Base-by-base conservation (phyloP, 345 rosid species). In the Iberis pinnata region DNA sequence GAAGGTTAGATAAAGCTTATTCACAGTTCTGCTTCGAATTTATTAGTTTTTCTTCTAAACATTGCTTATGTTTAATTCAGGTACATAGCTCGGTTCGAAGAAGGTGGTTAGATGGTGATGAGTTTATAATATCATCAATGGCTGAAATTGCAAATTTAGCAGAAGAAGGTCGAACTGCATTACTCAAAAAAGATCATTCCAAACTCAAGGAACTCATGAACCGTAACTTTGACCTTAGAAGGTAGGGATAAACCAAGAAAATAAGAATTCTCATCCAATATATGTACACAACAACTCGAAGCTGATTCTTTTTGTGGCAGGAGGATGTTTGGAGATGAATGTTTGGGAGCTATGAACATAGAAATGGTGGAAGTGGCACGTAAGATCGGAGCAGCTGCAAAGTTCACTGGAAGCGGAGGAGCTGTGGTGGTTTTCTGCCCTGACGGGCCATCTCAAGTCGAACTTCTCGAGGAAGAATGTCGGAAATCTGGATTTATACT, bases 381-480 rank as follows among this genome's bases (percentile, higher is more conserved):
- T 47, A 77, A 76, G 43, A 72, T 80, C 11, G 95, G 93, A 3
- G 90, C 93, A 47, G 83, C 93, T 0, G 74, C 95, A 1, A 92
- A 92, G 69, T 88, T 88, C 64, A 92, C 98, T 0, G 93, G 96
- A 52, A 92, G 98, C 40, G 98, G 95, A 47, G 95, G 98, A 65
- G 98, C 95, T 8, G 93, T 83, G 53, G 83, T 92, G 57, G 96
- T 67, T 7, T 88, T 71, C 75, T 88, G 98, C 53, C 98, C 90
- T 0, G 63, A 75, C 0, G 95, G 89, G 3, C 67, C 73, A 20
- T 32, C 74, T 15, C 98, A 92, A 56, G 86, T 64, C 26, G 59
- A 77, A 60, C 83, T 57, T 53, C 73, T 92, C 36, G 84, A 84
- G 73, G 83, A 83, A 41, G 89, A 69, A 38, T 92, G 98, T 61